Base-by-base conservation (phyloP, 352 stramenopile species). In the Phytopythium oedochilum region DNA sequence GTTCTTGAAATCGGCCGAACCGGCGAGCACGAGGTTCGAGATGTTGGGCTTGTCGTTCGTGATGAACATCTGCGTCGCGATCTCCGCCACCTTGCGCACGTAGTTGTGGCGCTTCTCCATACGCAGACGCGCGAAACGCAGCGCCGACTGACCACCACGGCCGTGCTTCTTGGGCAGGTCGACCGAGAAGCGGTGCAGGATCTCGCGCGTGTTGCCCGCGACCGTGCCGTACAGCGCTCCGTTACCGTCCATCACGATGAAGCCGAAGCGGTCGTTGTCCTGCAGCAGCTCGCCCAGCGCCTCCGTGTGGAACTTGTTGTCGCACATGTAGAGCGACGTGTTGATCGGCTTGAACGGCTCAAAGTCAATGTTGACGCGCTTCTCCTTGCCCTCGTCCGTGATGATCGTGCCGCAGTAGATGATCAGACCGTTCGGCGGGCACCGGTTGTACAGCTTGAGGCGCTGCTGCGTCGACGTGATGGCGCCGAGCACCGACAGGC, bases 261-360 rank as follows among this genome's bases (percentile, higher is more conserved):
- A 99, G 2, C 97, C 97, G 72, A 99, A 99, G 49, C 87, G 92
- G 66, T 99, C 96, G 72, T 99, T 98, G 75, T 99, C 97, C 71
- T 99, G 96, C 28, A 99, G 78, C 32, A 99, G 77, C 60, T 99
- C 97, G 48, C 97, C 92, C 10, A 99, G 76, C 43, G 97, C 95
- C 61, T 99, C 97, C 22, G 96, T 99, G 83, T 99, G 96, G 77
- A 99, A 99, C 68, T 99, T 99, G 88, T 99, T 99, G 83, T 99
- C 97, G 73, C 97, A 99, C 66, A 99, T 95, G 78, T 99, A 99
- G 17, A 99, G 83, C 53, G 96, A 99, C 59, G 97, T 99, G 77
- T 99, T 99, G 85, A 99, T 99, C 26, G 97, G 92, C 71, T 98
- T 98, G 86, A 99, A 99, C 25, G 97, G 97, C 68, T 99, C 97